Evolutionary conservation across 176 grass and related monocot genomes (phyloP), one percentile per base, ranked within the genome.

Genomic region (Calamus simplicifolius): DNA sequence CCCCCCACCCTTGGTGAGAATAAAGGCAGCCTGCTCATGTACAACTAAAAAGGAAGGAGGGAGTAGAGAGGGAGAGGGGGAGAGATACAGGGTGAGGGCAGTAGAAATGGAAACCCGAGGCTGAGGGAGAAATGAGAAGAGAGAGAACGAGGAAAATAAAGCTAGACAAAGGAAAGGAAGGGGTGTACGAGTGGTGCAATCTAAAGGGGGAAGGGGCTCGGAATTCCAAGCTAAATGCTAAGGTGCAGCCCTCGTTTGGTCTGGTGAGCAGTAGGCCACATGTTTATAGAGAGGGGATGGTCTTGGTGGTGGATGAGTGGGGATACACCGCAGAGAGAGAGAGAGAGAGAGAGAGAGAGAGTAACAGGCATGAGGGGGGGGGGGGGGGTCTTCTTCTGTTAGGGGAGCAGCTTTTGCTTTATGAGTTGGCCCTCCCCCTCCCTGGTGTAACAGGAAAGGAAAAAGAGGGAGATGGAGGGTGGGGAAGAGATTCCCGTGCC

Each of bases 391-490:
- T 13, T 64, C 18, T 51, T 64, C 63, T 66, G 49, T 51, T 53
- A 4, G 29, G 57, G 13, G 26, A 10, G 29, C 65, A 68, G 52
- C 65, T 68, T 68, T 68, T 56, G 27, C 65, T 68, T 68, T 68
- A 68, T 38, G 52, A 68, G n/a, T 29, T 66, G 50, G 63, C 26
- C 63, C 48, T 66, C 62, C 51, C 14, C n/a, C 5, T 29, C 5
- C 14, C 53, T 54, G 63, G 26, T 53, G 63, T n/a, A 66, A 53
- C 50, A 31, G 27, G 49, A 48, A 50, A 66, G 19, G 31, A 43
- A 19, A 63, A 31, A 49, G 48, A 49, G 35, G 49, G 49, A 23
- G 43, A 63, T 48, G 49, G 60, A 49, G 49, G 16, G 28, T n/a
- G 49, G 52, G 64, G 17, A 48, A 48, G 43, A 51, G 7, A 38